Evolutionary conservation across 2,329 filamentous ascomycete genomes (phyloP).

Genomic region (Aureobasidium vineae): DNA sequence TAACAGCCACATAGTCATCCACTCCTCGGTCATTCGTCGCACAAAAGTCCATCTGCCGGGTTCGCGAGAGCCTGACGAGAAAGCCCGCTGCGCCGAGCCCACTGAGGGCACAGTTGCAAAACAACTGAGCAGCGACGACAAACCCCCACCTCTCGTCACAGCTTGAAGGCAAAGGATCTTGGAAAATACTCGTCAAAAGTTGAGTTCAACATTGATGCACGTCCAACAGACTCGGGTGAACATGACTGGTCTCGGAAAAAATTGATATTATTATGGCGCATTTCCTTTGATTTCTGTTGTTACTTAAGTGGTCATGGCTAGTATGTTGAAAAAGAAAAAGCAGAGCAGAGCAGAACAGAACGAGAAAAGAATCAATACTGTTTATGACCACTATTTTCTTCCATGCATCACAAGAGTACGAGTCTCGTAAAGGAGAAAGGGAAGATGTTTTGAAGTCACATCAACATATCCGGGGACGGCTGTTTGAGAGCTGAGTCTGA

Average conservation of each 20-base stretch:
- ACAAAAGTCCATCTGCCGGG: slow-evolving; percentile 23
- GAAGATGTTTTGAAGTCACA: too few relatives aligned
- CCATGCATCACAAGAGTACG: too few relatives aligned
- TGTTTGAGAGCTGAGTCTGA: too few relatives aligned
- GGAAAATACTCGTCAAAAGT: slow-evolving; percentile 4
- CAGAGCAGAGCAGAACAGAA: not conserved
- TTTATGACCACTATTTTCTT: not conserved
- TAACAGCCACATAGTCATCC: slow-evolving; percentile 13
- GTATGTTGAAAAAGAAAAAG: not conserved
- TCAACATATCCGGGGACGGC: too few relatives aligned
- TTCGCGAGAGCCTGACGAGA: slow-evolving; percentile 24
- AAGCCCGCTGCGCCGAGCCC: slow-evolving; percentile 28
- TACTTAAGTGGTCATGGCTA: not conserved
- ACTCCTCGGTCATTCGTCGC: slow-evolving; percentile 25
- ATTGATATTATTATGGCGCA: slow-evolving; percentile 11
- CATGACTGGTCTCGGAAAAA: not conserved
- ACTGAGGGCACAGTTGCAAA: slow-evolving; percentile 25
- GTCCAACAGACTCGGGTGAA: not conserved
- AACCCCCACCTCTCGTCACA: slow-evolving; percentile 7
- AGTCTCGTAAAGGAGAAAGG: too few relatives aligned
- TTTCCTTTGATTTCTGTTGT: not conserved
- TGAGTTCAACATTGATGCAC: slow-evolving; percentile 5
- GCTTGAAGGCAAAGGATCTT: slow-evolving; percentile 24
- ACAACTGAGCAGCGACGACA: slow-evolving; percentile 22
- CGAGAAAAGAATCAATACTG: slow-evolving; percentile 4